Conservation (phyloP, 2,329 filamentous ascomycete species). For the Didymella pomorum region DNA sequence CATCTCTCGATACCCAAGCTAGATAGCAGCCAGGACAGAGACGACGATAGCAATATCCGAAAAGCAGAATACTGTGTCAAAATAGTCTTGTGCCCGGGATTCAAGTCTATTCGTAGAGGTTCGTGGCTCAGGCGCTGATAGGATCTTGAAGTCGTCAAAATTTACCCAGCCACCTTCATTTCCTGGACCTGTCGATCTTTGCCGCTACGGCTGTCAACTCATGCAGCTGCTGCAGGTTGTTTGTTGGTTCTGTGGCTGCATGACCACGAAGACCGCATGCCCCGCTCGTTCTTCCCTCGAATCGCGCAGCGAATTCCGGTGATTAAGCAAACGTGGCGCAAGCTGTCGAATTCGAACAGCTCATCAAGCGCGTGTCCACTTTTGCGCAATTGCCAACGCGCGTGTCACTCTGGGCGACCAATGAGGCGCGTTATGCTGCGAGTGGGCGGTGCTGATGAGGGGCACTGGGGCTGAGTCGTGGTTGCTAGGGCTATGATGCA, state of each 20-base stretch:
- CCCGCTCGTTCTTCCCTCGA: conserved; percentile 16
- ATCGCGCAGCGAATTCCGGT: not conserved
- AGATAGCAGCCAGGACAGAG: not conserved
- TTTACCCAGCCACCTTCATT: not conserved
- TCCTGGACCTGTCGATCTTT: conserved; percentile 18
- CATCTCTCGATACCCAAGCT: conserved; percentile 5
- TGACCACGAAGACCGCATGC: not conserved
- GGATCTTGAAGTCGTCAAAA: not conserved
- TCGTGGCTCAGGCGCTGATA: no score
- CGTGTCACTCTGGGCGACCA: not conserved
- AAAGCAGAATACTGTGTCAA: not conserved
- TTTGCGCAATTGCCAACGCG: not conserved
- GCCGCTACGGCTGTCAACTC: conserved; percentile 10
- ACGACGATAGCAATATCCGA: not conserved
- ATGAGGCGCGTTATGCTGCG: conserved; percentile 1
- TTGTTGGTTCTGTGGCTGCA: conserved; percentile 3
- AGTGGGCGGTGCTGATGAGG: conserved; percentile 20
- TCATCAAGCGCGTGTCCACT: conserved; percentile 16
- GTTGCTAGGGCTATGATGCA: conserved; percentile 18
- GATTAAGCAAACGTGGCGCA: conserved; percentile 16
- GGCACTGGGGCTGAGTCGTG: conserved; percentile 18
- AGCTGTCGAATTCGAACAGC: conserved; percentile 15
- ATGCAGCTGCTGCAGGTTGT: conserved; percentile 15
- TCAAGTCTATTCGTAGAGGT: no score
- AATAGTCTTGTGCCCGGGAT: no score